Conservation (phyloP, 805 yeast species). For the Candida verbasci region DNA sequence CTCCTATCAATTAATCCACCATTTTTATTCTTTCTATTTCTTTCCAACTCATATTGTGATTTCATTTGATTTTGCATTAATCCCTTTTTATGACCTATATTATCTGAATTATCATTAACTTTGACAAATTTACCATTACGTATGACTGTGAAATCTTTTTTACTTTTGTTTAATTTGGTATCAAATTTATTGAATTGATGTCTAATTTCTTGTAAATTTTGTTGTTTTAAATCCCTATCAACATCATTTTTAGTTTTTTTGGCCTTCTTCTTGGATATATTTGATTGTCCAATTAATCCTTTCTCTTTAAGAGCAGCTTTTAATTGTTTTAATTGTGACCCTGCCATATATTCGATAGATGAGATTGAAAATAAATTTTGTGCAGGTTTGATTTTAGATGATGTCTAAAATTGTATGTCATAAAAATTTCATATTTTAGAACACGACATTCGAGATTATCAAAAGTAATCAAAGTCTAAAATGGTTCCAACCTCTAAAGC, state of each 20-base stretch:
- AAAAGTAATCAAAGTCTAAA: too few species aligned
- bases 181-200: slow-evolving; percentile 90
- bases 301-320: slow-evolving; percentile 71
- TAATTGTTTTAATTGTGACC: slow-evolving; percentile 81
- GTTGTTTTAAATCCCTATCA: slow-evolving; percentile 64
- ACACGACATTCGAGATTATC: too few species aligned
- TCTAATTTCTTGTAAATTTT: slow-evolving; percentile 56
- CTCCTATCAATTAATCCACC: slow-evolving; percentile 83
- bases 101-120: slow-evolving; percentile 35
- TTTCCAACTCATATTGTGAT: slow-evolving; percentile 63
- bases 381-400: not conserved
- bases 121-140: slow-evolving; percentile 41
- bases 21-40: slow-evolving; percentile 58
- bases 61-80: slow-evolving; percentile 39
- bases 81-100: slow-evolving; percentile 21
- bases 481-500: too few species aligned
- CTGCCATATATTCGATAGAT: slow-evolving; percentile 57
- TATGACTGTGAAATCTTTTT: slow-evolving; percentile 46
- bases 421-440: too few species aligned
- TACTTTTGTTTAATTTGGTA: slow-evolving; percentile 61
- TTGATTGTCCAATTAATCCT: slow-evolving; percentile 85
- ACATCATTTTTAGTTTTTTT: slow-evolving; percentile 44
- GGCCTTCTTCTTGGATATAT: slow-evolving; percentile 51
- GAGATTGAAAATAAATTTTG: not conserved
- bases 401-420: too few species aligned